Percentiles rank a stretch among this genome's conserved stretches.
These are phyloP conservation scores for Citrus trifoliata DNA, from an alignment of 345 rosid species.

Conservation along the genomic window DNA sequence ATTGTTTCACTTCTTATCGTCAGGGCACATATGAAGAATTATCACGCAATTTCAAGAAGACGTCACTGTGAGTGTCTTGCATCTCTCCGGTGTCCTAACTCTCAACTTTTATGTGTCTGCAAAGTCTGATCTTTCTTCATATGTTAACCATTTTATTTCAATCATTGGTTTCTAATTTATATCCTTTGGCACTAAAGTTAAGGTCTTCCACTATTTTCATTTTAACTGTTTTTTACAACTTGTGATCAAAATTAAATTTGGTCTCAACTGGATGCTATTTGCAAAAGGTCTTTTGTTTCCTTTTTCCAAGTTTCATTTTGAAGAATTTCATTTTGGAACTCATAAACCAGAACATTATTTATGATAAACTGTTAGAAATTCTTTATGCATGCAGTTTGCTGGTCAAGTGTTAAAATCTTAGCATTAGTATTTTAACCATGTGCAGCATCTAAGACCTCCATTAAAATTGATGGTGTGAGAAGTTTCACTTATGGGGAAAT, in stretches of 20 bases:
- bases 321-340: background rate
- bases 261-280: background rate
- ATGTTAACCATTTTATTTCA: background rate
- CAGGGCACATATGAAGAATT: constrained; percentile 42
- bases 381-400: background rate
- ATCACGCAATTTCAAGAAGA: constrained; percentile 40
- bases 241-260: background rate
- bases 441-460: constrained; percentile 55
- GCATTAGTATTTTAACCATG: constrained; percentile 13
- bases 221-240: background rate
- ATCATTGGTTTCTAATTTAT: background rate
- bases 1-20: constrained; percentile 59
- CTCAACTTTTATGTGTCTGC: background rate
- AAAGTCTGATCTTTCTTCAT: background rate
- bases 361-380: background rate
- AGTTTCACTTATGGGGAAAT: constrained; percentile 67
- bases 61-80: constrained; percentile 51
- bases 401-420: constrained; percentile 3
- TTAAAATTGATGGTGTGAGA: constrained; percentile 77
- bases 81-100: background rate
- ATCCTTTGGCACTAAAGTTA: background rate
- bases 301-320: background rate
- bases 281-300: background rate
- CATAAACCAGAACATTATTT: background rate
- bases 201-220: background rate